Evolutionary conservation across 192 early-diverging fungal species (phyloP).

Genomic region (Pilobolus umbonatus): DNA sequence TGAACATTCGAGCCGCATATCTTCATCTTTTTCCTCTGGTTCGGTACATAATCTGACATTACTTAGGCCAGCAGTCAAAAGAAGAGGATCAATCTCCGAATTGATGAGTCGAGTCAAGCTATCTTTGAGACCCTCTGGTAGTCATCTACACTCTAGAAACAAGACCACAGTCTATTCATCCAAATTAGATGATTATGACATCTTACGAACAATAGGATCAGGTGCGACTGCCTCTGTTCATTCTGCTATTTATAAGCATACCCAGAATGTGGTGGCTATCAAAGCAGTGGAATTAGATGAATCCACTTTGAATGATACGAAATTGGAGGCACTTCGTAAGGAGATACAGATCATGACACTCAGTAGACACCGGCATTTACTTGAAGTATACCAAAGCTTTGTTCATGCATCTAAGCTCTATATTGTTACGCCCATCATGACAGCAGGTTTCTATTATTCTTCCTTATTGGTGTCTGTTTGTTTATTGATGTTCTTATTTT

Average conservation of each 20-base stretch:
- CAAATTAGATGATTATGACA: slow-evolving; percentile 6
- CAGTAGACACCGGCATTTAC: slow-evolving; percentile 21
- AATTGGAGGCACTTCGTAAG: slow-evolving; percentile 22
- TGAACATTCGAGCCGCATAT: too few species aligned
- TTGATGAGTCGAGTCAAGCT: slow-evolving; percentile 5
- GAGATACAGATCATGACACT: slow-evolving; percentile 34
- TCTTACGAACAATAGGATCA: slow-evolving; percentile 13
- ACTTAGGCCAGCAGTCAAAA: neutral
- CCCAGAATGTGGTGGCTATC: slow-evolving; percentile 17
- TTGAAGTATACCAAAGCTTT: slow-evolving; percentile 30
- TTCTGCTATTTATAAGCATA: slow-evolving; percentile 17
- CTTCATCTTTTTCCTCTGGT: too few species aligned
- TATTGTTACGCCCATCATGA: slow-evolving; percentile 33
- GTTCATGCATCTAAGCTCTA: slow-evolving; percentile 22
- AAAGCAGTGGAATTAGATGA: slow-evolving; percentile 15
- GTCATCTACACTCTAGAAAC: neutral
- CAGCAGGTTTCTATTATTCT: slow-evolving; percentile 17
- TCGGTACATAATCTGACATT: too few species aligned
- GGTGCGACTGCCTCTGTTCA: slow-evolving; percentile 30
- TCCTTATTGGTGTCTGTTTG: neutral
- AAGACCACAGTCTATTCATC: neutral
- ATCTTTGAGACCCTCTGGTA: neutral
- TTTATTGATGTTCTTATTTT: neutral
- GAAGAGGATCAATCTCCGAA: slow-evolving; percentile 11
- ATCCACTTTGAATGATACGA: slow-evolving; percentile 8